These are phyloP conservation scores for Fomitopsis schrenkii DNA, from an alignment of 1,284 basidiomycete species.

Conservation along the genomic window DNA sequence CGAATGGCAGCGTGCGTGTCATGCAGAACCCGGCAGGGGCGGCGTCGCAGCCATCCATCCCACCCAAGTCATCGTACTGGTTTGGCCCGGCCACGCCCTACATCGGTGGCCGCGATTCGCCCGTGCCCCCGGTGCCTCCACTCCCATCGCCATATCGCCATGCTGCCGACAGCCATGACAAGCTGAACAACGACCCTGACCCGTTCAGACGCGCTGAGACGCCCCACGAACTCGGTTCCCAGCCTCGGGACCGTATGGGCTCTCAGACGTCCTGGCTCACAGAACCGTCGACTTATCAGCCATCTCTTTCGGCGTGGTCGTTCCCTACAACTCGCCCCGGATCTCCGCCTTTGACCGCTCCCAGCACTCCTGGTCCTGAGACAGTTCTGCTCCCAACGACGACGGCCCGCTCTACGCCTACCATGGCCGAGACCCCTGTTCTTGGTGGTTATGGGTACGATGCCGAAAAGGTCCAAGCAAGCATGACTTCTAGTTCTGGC, in stretches of 20 bases:
- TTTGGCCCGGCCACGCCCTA: conserved; percentile 42
- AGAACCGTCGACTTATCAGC: conserved; percentile 52
- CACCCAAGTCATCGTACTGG: conserved; percentile 58
- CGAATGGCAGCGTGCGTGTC: conserved; percentile 31
- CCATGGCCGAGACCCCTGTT: conserved; percentile 53
- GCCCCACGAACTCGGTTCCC: not conserved
- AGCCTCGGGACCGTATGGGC: conserved; percentile 45
- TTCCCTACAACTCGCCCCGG: conserved; percentile 46
- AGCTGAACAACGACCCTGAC: conserved; percentile 46
- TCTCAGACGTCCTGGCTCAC: conserved; percentile 72
- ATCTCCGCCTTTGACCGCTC: conserved; percentile 19
- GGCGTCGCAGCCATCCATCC: conserved; percentile 42
- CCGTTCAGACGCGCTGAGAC: conserved; percentile 47
- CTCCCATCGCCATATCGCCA: conserved; percentile 54
- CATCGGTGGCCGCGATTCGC: conserved; percentile 26
- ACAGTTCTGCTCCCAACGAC: conserved; percentile 36
- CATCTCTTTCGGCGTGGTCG: conserved; percentile 61
- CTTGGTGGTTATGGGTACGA: conserved; percentile 61
- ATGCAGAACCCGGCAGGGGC: conserved; percentile 33
- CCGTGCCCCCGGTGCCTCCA: conserved; percentile 59
- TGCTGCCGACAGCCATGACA: conserved; percentile 34
- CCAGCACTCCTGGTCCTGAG: conserved; percentile 34
- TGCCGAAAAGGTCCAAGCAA: conserved; percentile 47
- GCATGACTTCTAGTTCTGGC: conserved; percentile 35
- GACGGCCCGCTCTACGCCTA: conserved; percentile 47